A percentile compares a stretch with the other conserved stretches of the same genome.
Conservation (phyloP, 2,329 filamentous ascomycete species). For the Shiraia bambusicola region DNA sequence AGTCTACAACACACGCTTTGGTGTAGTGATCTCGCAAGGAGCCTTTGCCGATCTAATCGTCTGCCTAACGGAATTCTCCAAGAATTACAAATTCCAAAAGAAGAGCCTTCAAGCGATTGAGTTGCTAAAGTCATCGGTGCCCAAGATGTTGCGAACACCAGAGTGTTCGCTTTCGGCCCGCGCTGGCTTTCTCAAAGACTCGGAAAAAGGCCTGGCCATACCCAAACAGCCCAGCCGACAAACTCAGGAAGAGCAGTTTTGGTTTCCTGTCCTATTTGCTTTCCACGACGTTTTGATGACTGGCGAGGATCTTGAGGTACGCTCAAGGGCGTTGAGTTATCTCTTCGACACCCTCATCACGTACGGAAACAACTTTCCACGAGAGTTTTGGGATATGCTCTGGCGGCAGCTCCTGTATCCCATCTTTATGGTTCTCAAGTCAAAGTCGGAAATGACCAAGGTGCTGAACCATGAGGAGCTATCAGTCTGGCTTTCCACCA, state of each 20-base stretch:
- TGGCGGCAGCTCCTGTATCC: slow-evolving; percentile 97
- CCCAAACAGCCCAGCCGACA: slow-evolving; percentile 71
- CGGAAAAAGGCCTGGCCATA: slow-evolving; percentile 52
- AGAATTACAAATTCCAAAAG: slow-evolving; percentile 98
- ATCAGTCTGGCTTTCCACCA: slow-evolving; percentile 97
- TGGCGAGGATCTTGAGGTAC: slow-evolving; percentile 94
- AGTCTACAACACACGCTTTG: slow-evolving; percentile 93
- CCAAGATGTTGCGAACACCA: slow-evolving; percentile 91
- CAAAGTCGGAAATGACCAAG: slow-evolving; percentile 93
- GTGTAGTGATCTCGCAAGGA: slow-evolving; percentile 92
- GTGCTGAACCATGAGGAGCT: slow-evolving; percentile 94
- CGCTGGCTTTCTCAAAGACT: slow-evolving; percentile 53
- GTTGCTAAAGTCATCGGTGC: slow-evolving; percentile 87
- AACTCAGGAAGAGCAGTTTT: slow-evolving; percentile 94
- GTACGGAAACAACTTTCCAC: slow-evolving; percentile 87
- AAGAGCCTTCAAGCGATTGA: slow-evolving; percentile 97
- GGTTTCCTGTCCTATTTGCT: slow-evolving; percentile 96
- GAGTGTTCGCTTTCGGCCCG: slow-evolving; percentile 86
- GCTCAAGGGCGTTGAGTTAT: slow-evolving; percentile 85
- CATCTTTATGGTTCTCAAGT: slow-evolving; percentile 97
- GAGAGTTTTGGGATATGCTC: slow-evolving; percentile 97
- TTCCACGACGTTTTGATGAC: slow-evolving; percentile 99
- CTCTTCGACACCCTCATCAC: slow-evolving; percentile 91
- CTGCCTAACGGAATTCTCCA: slow-evolving; percentile 96
- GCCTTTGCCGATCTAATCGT: slow-evolving; percentile 96